Evolutionary conservation across 1,139 yeast species (phyloP), one percentile per base, ranked within the genome.

Genomic region (Suhomyces guaymorum): DNA sequence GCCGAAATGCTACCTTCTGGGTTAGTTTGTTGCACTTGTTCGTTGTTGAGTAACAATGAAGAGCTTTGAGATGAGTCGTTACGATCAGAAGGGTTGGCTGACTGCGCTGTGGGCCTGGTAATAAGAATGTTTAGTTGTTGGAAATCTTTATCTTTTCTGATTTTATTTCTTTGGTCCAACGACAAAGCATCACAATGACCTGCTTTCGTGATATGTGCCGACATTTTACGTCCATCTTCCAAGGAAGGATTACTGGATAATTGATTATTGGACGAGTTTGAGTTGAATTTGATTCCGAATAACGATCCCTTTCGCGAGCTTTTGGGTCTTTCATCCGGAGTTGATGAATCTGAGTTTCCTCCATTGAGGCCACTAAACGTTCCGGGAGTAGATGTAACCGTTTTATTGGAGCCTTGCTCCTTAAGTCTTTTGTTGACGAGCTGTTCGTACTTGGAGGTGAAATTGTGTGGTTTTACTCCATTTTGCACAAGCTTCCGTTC

Each of bases 401-500:
- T 19, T 10, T 15, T 9, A 7, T 24, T 18, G 10, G 28, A 54
- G 10, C 56, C 59, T 39, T 66, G 71, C 41, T 70, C 75, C 44
- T 59, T 63, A n/a, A 55, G 32, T 36, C 59, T 54, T 41, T 67
- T 68, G 20, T 59, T 58, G 12, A 70, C 59, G 41, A 70, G 48
- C 48, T 62, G 68, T 37, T 70, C 75, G 42, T 70, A 70, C 37
- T 70, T 70, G 46, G 61, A 57, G 15, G 78, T 69, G 47, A 75
- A 75, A 5, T 55, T 54, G 45, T 77, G 76, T 7, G 69, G 63
- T 38, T 67, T 68, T 9, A 57, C 54, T 0, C 84, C 82, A 4
- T 57, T 48, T 43, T 70, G 66, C 9, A 51, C 48, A 12, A 59
- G 47, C 44, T 71, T 75, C 16, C 61, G 55, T 11, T 66, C 71